phyloP scores from a whole-genome alignment of 1,139 yeast genomes.

The Pichia sp. region DNA sequence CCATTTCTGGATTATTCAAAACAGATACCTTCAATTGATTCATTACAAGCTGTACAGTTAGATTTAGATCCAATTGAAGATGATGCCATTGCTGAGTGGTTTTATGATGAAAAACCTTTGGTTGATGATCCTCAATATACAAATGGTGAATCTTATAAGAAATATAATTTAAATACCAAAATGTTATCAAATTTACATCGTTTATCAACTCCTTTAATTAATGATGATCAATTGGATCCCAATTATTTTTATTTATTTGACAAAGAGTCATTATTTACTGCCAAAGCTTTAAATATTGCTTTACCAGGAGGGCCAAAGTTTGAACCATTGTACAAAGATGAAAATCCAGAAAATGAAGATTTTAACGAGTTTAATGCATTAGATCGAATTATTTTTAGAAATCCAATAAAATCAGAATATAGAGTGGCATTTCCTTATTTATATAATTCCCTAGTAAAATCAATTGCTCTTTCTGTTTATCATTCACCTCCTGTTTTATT shows the following conservation, averaged over 20 bases:
- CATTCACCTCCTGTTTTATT: slow-evolving; percentile 53
- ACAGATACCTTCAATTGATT: slow-evolving; percentile 66
- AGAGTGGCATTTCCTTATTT: slow-evolving; percentile 80
- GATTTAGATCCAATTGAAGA: slow-evolving; percentile 61
- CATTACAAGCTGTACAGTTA: slow-evolving; percentile 61
- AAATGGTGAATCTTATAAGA: slow-evolving; percentile 72
- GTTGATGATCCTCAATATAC: slow-evolving; percentile 48
- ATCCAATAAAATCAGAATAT: slow-evolving; percentile 74
- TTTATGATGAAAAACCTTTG: slow-evolving; percentile 69
- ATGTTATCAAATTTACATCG: slow-evolving; percentile 64
- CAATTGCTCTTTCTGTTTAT: slow-evolving; percentile 56
- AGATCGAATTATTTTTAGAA: slow-evolving; percentile 78
- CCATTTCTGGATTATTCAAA: slow-evolving; percentile 84
- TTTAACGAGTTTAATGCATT: slow-evolving; percentile 85
- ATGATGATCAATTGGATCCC: slow-evolving; percentile 49
- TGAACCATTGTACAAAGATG: slow-evolving; percentile 76
- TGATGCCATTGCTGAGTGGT: slow-evolving; percentile 60
- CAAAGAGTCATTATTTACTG: slow-evolving; percentile 72
- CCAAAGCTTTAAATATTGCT: slow-evolving; percentile 81
- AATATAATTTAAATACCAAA: slow-evolving; percentile 60
- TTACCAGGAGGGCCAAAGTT: slow-evolving; percentile 96
- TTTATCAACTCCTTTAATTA: slow-evolving; percentile 56
- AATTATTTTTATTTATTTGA: slow-evolving; percentile 69
- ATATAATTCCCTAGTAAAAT: slow-evolving; percentile 71
- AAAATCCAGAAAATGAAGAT: slow-evolving; percentile 65